A percentile compares a stretch with the other conserved stretches of the same genome.
Conservation (phyloP, 1,284 basidiomycete species). For the Meira nashicola region DNA sequence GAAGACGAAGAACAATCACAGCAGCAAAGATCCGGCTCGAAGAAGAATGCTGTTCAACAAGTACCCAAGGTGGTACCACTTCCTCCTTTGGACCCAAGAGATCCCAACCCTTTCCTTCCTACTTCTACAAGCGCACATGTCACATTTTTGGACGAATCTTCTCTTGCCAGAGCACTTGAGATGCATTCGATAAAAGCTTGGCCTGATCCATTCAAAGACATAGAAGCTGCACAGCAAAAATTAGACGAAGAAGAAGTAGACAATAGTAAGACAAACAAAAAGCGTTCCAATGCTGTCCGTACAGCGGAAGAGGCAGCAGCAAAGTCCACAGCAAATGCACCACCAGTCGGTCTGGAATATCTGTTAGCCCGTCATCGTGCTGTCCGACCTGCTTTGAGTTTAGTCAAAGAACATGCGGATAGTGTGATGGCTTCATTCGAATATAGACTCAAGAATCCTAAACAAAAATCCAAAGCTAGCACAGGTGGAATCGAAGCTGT, state of each 20-base stretch:
- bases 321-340: background rate
- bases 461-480: conserved; percentile 18
- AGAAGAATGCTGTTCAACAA: background rate
- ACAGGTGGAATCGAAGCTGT: conserved; percentile 36
- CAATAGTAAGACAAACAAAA: background rate
- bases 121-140: conserved; percentile 38
- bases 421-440: conserved; percentile 30
- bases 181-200: conserved; percentile 10
- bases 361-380: conserved; percentile 25
- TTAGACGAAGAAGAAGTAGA: conserved; percentile 1
- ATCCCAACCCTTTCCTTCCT: conserved; percentile 18
- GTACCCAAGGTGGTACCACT: conserved; percentile 8
- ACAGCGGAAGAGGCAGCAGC: conserved; percentile 7
- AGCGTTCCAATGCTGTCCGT: background rate
- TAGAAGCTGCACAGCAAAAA: conserved; percentile 13
- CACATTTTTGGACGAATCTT: conserved; percentile 38
- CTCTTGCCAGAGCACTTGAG: conserved; percentile 29
- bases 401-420: conserved; percentile 33
- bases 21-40: background rate
- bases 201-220: conserved; percentile 18
- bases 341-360: conserved; percentile 28
- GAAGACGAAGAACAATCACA: conserved; percentile 11
- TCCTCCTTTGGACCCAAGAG: conserved; percentile 15
- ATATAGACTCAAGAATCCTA: conserved; percentile 39
- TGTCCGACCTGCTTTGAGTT: conserved; percentile 26